Base-by-base conservation (phyloP, 164 flowering plant species). In the Echeveria elegans region DNA sequence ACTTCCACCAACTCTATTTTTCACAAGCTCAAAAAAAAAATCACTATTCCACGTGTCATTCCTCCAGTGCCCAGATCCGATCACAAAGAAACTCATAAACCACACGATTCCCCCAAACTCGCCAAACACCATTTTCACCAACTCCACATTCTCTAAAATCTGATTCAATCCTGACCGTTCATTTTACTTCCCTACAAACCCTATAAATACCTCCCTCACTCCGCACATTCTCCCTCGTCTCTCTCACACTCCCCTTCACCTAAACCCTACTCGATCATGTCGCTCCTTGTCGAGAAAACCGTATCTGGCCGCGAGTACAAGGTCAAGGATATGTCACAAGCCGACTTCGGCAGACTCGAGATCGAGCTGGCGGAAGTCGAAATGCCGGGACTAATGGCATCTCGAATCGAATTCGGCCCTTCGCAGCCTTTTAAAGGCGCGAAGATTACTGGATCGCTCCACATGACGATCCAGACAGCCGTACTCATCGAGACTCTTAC, bases 381-480 rank as follows among this genome's bases (percentile, higher is more conserved):
- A 67, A 87, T 87, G 92, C 92, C 92, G 1, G 92, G 92, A 0
- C 77, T 86, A 69, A 83, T 86, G 80, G 53, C 92, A 19, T 86
- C 87, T 78, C 74, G 89, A 0, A 59, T 83, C 53, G 92, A 86
- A 64, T 86, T 79, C 73, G 92, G 92, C 9, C 86, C 88, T 0
- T 67, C 85, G 2, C 89, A 83, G 78, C 92, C 92, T 0, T 85
- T 86, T 80, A 85, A 85, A 71, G 92, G 89, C 14, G 92, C 92
- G 29, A 72, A 63, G 66, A 86, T 86, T 79, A 83, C 92, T 59
- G 92, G 92, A 11, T 82, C 85, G 9, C 86, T 87, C 41, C 89
- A 87, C 85, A 87, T 87, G 92, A 87, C 92, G 41, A 87, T 87
- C 74, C 92, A 86, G 68, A 86, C 91, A 61, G 91, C 87, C 32